Evolutionary conservation across 352 stramenopile genomes (phyloP).

Genomic region (Globisporangium okanoganense): DNA sequence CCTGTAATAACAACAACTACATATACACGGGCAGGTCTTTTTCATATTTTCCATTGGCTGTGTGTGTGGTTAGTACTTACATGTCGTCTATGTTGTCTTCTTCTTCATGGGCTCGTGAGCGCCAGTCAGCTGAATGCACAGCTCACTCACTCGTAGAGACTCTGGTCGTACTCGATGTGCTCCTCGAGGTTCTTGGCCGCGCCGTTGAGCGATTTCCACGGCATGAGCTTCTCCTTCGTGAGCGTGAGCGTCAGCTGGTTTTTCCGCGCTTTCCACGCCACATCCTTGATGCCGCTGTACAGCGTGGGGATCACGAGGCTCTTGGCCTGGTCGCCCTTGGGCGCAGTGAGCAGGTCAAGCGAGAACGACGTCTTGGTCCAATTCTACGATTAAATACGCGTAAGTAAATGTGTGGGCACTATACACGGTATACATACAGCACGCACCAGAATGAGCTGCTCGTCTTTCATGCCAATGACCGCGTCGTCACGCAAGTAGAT

Average conservation of each 20-base stretch:
- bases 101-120: too few relatives aligned
- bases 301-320: constrained; percentile 73
- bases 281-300: constrained; percentile 62
- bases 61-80: background rate
- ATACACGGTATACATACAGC: background rate
- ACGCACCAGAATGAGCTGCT: constrained; percentile 64
- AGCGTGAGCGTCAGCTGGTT: constrained; percentile 69
- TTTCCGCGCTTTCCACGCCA: constrained; percentile 53
- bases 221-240: constrained; percentile 45
- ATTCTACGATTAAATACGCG: constrained; percentile 33
- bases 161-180: constrained; percentile 84
- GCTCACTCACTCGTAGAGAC: constrained; percentile 68
- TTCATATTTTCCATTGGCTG: background rate
- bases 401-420: background rate
- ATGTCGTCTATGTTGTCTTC: too few relatives aligned
- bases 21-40: background rate
- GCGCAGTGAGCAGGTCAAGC: constrained; percentile 50
- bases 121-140: too few relatives aligned
- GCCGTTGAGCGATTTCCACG: constrained; percentile 80
- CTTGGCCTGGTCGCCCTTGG: constrained; percentile 38
- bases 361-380: constrained; percentile 79
- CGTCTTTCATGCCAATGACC: constrained; percentile 44
- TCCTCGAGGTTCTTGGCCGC: constrained; percentile 79
- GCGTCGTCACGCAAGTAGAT: constrained; percentile 75
- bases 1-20: background rate